Conservation (phyloP, 2,329 filamentous ascomycete genomes). For the Paecilomyces dactylethromorphus region DNA sequence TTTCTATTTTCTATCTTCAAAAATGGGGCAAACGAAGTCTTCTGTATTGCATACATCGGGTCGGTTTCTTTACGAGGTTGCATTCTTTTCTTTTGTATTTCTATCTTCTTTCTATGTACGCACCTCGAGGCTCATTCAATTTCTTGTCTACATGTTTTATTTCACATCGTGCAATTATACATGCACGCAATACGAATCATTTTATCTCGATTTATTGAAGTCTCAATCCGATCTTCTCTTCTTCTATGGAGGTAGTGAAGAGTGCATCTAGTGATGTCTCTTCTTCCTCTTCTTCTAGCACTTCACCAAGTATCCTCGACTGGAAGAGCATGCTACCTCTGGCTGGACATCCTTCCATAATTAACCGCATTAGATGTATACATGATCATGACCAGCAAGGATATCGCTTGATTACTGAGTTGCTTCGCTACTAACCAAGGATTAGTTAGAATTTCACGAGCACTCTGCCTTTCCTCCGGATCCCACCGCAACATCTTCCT, state of each 20-base stretch:
- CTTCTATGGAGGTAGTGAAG: too few relatives aligned
- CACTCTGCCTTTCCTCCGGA: conserved; percentile 12
- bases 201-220: background rate
- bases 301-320: too few relatives aligned
- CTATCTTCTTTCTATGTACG: background rate
- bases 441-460: conserved; percentile 15
- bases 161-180: background rate
- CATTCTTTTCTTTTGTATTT: background rate
- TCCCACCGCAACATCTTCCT: conserved; percentile 24
- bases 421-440: too few relatives aligned
- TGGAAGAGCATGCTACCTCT: too few relatives aligned
- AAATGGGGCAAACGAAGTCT: background rate
- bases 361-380: too few relatives aligned
- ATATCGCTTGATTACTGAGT: too few relatives aligned
- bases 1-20: background rate
- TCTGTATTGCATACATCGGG: background rate
- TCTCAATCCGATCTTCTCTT: too few relatives aligned
- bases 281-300: too few relatives aligned
- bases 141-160: background rate
- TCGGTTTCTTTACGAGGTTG: background rate
- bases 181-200: background rate
- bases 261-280: too few relatives aligned
- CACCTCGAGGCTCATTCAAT: background rate
- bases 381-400: too few relatives aligned
- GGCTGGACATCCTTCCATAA: too few relatives aligned